A percentile compares a stretch with the other conserved stretches of the same genome.
Evolutionary conservation across 2,329 filamentous ascomycete species (phyloP).

Genomic region (Zymoseptoria ardabiliae): DNA sequence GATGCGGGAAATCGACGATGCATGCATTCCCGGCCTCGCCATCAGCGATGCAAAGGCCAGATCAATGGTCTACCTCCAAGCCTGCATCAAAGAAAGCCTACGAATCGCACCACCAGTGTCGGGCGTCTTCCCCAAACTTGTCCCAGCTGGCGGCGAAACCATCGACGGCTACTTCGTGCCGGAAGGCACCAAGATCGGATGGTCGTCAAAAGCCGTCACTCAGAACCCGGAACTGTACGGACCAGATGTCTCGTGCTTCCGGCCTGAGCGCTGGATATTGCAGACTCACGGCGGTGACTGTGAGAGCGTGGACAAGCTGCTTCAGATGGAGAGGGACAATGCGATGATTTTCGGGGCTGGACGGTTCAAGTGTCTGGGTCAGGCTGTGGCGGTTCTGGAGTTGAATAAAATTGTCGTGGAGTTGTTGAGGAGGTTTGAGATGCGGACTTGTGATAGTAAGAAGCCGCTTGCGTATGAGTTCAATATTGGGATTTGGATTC

Average conservation of each 20-base stretch:
- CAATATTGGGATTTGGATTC: background rate
- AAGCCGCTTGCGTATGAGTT: slow-evolving; percentile 1
- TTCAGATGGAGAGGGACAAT: background rate
- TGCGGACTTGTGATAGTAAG: slow-evolving; percentile 1
- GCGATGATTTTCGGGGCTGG: slow-evolving; percentile 28
- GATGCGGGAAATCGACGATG: slow-evolving; percentile 38
- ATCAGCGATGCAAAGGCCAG: slow-evolving; percentile 18
- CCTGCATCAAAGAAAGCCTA: slow-evolving; percentile 35
- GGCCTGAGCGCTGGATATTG: background rate
- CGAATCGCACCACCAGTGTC: slow-evolving; percentile 33
- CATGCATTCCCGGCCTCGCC: background rate
- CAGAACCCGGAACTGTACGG: slow-evolving; percentile 19
- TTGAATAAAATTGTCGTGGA: slow-evolving; percentile 18
- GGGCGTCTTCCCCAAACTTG: slow-evolving; percentile 28
- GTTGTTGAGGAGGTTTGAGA: slow-evolving; percentile 7
- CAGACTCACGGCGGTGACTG: background rate
- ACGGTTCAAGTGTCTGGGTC: slow-evolving; percentile 16
- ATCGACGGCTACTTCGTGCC: slow-evolving; percentile 28
- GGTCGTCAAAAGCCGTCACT: slow-evolving; percentile 18
- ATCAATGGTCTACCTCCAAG: slow-evolving; percentile 30
- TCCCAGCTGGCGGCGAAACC: slow-evolving; percentile 28
- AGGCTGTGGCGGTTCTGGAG: slow-evolving; percentile 12
- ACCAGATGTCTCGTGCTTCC: slow-evolving; percentile 1
- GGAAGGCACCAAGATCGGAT: slow-evolving; percentile 18
- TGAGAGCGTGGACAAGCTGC: slow-evolving; percentile 6